A percentile compares a stretch with the other conserved stretches of the same genome.
Conservation (phyloP, 805 yeast species). For the Zygosaccharomyces bisporus region DNA sequence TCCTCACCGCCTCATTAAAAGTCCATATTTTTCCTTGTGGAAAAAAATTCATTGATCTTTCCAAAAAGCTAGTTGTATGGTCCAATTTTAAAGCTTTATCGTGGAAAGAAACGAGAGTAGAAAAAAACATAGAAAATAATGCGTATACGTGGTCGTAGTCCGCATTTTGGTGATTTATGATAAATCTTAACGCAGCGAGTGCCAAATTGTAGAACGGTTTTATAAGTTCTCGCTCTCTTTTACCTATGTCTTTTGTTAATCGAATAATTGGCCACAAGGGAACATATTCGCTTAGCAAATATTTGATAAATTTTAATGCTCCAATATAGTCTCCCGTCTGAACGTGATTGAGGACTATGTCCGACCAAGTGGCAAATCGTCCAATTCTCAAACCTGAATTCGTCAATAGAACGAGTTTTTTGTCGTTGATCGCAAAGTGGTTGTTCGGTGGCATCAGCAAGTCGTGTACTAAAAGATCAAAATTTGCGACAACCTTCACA, state of each 20-base stretch:
- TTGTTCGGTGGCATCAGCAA: constrained; percentile 29
- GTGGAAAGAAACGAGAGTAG: constrained; percentile 10
- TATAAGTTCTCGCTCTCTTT: constrained; percentile 26
- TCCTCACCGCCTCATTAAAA: constrained; percentile 53
- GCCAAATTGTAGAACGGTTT: constrained; percentile 32
- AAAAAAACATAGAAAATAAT: constrained; percentile 14
- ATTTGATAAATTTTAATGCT: constrained; percentile 26
- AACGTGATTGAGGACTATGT: constrained; percentile 28
- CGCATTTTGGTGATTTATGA: constrained; percentile 16
- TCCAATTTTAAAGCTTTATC: background rate
- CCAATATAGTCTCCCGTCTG: constrained; percentile 30
- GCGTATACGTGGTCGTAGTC: constrained; percentile 21
- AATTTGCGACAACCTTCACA: constrained; percentile 13
- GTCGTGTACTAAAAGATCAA: constrained; percentile 28
- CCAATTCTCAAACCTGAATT: constrained; percentile 30
- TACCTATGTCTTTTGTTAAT: constrained; percentile 11
- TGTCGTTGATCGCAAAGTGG: constrained; percentile 21
- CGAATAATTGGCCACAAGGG: constrained; percentile 21
- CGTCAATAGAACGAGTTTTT: constrained; percentile 24
- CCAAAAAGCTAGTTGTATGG: constrained; percentile 13
- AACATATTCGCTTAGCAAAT: constrained; percentile 19
- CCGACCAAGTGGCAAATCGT: constrained; percentile 33
- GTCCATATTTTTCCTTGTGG: constrained; percentile 26
- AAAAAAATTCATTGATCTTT: constrained; percentile 20
- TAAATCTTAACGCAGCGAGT: constrained; percentile 29